These are phyloP conservation scores for Mytilinidion resinicola DNA, from an alignment of 495 filamentous ascomycete species.

Conservation along the genomic window DNA sequence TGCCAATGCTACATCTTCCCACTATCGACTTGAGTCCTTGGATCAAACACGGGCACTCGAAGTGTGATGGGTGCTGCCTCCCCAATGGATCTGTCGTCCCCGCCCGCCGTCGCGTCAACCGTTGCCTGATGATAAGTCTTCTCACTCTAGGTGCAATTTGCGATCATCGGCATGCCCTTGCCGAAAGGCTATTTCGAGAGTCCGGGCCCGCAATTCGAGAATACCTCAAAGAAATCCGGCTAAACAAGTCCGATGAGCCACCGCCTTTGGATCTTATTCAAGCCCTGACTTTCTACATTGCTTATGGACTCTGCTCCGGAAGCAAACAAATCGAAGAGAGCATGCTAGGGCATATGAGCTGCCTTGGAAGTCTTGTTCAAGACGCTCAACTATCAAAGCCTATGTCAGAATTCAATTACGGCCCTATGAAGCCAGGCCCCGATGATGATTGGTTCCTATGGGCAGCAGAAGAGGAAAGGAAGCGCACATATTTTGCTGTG, in stretches of 20 bases:
- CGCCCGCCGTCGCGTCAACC: not conserved
- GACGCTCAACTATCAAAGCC: not conserved
- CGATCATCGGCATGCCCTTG: not conserved
- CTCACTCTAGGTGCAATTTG: not conserved
- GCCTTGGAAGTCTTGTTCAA: not conserved
- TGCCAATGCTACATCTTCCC: not conserved
- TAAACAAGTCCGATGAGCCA: not conserved
- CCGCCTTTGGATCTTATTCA: not conserved
- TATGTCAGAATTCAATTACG: not conserved
- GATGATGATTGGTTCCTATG: not conserved
- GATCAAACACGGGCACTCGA: not conserved
- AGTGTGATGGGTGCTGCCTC: not conserved
- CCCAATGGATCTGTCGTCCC: not conserved
- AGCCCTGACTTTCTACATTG: not conserved
- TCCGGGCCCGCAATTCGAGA: not conserved
- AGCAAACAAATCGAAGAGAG: not conserved
- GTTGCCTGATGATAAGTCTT: not conserved
- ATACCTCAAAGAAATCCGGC: not conserved
- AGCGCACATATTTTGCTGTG: not conserved
- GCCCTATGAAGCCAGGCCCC: not conserved
- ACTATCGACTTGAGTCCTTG: not conserved
- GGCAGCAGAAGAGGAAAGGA: not conserved
- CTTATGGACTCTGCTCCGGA: not conserved
- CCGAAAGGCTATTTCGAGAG: not conserved
- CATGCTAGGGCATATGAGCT: not conserved